Evolutionary conservation across 768 basidiomycete species (phyloP), one percentile per base, ranked within the genome.

Genomic region (Hericium erinaceus): DNA sequence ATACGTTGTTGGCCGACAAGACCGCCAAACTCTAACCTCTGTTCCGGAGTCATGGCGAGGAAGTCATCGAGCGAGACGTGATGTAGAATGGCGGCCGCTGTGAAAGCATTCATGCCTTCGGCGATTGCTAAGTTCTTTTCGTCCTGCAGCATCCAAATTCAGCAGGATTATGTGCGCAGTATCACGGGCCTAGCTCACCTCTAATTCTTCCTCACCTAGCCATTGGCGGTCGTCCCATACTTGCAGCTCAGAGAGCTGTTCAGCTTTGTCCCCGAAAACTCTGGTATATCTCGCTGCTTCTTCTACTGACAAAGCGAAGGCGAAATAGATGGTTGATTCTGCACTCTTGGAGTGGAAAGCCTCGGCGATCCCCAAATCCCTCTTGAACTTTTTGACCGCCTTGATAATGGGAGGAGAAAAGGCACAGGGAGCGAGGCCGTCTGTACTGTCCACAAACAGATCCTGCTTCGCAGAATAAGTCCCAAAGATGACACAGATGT

Each of bases 351-450:
- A 75, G 48, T 75, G 75, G 61, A 75, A 83, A 1, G 78, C 87
- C 59, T 85, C 84, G 0, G 80, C 74, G 15, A 92, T 81, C 22
- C 69, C 75, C 22, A 91, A 54, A 60, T 82, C 80, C 55, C 89
- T 73, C 57, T 81, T 72, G 33, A 92, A 77, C 66, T 80, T 86
- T 68, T 80, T 83, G 63, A 91, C 71, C 0, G 86, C 82, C 61
- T 85, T 89, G 57, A 87, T 62, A 40, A 87, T 77, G 0, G 86
- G 84, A 2, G 82, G 80, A 0, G 85, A 80, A 64, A 84, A 89
- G 0, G 83, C 79, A 55, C 75, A 68, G 52, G 46, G 18, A 16
- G 13, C 20, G 18, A 20, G 11, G 39, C 16, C 49, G 22, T 18
- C 48, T 28, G 37, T 12, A 40, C 48, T 59, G 28, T 60, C 62